phyloP scores from a whole-genome alignment of 371 early-diverging fungal genomes.

The Lichtheimia corymbifera region DNA sequence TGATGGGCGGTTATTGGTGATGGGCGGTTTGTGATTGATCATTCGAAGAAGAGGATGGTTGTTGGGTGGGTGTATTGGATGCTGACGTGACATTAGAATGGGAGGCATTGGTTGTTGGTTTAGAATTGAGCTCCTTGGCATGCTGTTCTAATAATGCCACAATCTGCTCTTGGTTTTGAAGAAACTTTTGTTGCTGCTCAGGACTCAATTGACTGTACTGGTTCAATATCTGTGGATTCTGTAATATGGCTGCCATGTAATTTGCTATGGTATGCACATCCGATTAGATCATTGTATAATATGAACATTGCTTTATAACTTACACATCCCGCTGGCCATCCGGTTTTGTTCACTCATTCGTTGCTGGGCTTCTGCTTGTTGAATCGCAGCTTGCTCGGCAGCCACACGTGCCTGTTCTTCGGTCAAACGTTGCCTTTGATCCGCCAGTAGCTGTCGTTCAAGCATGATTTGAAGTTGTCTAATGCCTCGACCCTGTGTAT shows the following conservation, averaged over 20 bases:
- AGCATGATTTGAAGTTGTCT: constrained; percentile 29
- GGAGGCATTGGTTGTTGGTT: too few relatives aligned
- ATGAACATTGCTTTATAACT: neutral
- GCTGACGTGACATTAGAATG: too few relatives aligned
- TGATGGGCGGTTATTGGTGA: too few relatives aligned
- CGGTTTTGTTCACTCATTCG: constrained; percentile 38
- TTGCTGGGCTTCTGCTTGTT: constrained; percentile 42
- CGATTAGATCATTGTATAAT: neutral
- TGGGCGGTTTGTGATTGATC: too few relatives aligned
- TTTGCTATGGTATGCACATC: neutral
- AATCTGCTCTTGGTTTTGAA: neutral
- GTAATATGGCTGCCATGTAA: neutral
- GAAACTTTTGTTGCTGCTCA: neutral
- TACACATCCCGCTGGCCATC: constrained; percentile 11
- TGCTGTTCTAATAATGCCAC: constrained; percentile 3
- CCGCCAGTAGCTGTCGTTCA: constrained; percentile 33
- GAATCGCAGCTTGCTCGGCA: constrained; percentile 45
- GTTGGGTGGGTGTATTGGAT: too few relatives aligned
- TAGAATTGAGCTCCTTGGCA: constrained; percentile 3
- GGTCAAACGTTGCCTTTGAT: constrained; percentile 32
- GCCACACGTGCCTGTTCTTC: constrained; percentile 45
- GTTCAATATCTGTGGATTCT: constrained; percentile 1
- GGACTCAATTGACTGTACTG: constrained; percentile 2
- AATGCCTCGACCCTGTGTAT: constrained; percentile 21
- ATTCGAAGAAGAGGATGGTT: too few relatives aligned